phyloP scores from a whole-genome alignment of 805 yeast species.

The Saturnispora zaruensis region DNA sequence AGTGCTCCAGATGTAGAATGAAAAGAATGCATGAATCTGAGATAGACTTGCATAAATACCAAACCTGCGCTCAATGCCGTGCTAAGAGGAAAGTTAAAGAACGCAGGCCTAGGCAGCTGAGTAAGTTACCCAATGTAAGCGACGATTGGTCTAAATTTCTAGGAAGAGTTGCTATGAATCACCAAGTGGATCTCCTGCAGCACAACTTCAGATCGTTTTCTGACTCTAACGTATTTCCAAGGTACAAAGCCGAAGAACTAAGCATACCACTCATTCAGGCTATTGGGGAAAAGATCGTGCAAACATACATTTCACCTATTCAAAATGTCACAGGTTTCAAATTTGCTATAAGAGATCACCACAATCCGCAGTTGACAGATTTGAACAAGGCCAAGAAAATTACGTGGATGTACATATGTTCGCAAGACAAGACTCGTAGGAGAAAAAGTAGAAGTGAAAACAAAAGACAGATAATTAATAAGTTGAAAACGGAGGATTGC shows the following conservation, averaged over 20 bases:
- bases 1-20: conserved; percentile 38
- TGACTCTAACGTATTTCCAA: conserved; percentile 26
- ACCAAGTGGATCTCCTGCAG: conserved; percentile 29
- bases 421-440: conserved; percentile 36
- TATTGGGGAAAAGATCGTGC: conserved; percentile 30
- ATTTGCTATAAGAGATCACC: conserved; percentile 38
- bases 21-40: conserved; percentile 29
- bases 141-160: conserved; percentile 29
- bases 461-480: conserved; percentile 31
- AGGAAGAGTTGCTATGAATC: conserved; percentile 29
- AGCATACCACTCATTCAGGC: conserved; percentile 27
- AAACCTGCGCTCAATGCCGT: conserved; percentile 36
- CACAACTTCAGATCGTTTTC: conserved; percentile 30
- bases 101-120: conserved; percentile 22
- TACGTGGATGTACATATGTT: conserved; percentile 37
- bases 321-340: conserved; percentile 35
- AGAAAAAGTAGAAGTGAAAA: conserved; percentile 35
- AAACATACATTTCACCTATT: conserved; percentile 32
- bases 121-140: conserved; percentile 29
- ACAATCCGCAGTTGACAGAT: conserved; percentile 28
- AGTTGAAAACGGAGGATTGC: conserved; percentile 34
- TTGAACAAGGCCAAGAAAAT: conserved; percentile 31
- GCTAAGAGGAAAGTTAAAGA: conserved; percentile 31
- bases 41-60: conserved; percentile 30
- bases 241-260: conserved; percentile 28